phyloP scores from a whole-genome alignment of 192 early-diverging fungal genomes.

The Coemansia furcata region DNA sequence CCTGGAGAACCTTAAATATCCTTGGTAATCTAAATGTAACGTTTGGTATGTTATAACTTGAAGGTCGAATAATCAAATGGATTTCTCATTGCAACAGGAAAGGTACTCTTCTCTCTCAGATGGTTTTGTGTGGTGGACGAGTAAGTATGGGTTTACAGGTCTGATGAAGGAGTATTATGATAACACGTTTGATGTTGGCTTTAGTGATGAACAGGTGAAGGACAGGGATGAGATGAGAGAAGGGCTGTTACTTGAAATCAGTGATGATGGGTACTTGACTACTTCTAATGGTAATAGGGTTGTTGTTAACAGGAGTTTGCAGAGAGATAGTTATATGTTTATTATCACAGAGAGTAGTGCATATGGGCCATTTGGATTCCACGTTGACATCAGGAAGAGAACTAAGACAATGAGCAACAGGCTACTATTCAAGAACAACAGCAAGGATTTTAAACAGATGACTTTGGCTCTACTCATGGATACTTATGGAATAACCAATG shows the following conservation, averaged over 20 bases:
- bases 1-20: too few relatives aligned
- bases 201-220: neutral
- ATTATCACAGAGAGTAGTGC: neutral
- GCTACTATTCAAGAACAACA: neutral
- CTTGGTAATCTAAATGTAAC: too few relatives aligned
- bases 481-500: neutral
- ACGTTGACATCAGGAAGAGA: neutral
- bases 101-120: neutral
- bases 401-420: neutral
- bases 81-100: neutral
- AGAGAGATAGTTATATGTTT: neutral
- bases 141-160: neutral
- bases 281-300: neutral
- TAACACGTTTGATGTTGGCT: neutral
- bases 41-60: too few relatives aligned
- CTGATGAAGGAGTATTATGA: neutral
- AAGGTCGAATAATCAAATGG: neutral
- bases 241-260: neutral
- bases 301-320: neutral
- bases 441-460: neutral
- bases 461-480: neutral
- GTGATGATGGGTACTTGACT: constrained; percentile 2
- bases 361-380: neutral
- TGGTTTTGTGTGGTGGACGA: neutral
- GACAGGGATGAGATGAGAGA: neutral